A percentile compares a stretch with the other conserved stretches of the same genome.
Evolutionary conservation across 2,329 filamentous ascomycete species (phyloP).

Genomic region (Hypoxylon sp.): DNA sequence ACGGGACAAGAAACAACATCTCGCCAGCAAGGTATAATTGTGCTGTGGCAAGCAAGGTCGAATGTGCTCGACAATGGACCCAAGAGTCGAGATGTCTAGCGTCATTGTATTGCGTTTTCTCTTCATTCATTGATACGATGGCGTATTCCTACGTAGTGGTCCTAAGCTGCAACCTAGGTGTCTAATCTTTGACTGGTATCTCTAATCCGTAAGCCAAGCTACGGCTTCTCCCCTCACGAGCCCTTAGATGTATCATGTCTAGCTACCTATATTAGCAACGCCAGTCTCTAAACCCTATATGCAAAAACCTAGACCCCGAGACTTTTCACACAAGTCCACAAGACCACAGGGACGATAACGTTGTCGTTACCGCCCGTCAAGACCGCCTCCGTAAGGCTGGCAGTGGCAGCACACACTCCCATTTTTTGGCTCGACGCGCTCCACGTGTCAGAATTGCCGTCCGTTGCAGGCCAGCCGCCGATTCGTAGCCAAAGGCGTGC

Average conservation of each 20-base stretch:
- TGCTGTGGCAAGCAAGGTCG: not conserved
- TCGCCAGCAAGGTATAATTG: no score
- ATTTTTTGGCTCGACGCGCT: conserved; percentile 76
- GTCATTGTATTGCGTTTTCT: not conserved
- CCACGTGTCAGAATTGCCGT: conserved; percentile 72
- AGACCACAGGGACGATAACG: conserved; percentile 90
- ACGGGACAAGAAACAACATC: no score
- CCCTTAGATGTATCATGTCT: not conserved
- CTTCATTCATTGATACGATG: conserved; percentile 11
- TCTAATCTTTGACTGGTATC: conserved; percentile 19
- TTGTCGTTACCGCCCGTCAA: conserved; percentile 98
- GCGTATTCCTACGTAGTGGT: conserved; percentile 5
- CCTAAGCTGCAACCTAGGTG: conserved; percentile 1
- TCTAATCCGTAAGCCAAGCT: conserved; percentile 14
- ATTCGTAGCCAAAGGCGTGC: conserved; percentile 80
- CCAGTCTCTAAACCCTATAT: conserved; percentile 9
- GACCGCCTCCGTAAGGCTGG: conserved; percentile 93
- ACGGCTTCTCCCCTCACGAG: not conserved
- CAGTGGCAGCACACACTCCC: conserved; percentile 77
- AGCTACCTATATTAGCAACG: not conserved
- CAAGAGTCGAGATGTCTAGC: not conserved
- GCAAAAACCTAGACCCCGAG: conserved; percentile 63
- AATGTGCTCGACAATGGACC: not conserved
- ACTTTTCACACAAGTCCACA: conserved; percentile 93
- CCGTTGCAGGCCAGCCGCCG: conserved; percentile 82